Conservation (phyloP, 2,329 filamentous ascomycete species). For the Drechslerella stenobrocha region DNA sequence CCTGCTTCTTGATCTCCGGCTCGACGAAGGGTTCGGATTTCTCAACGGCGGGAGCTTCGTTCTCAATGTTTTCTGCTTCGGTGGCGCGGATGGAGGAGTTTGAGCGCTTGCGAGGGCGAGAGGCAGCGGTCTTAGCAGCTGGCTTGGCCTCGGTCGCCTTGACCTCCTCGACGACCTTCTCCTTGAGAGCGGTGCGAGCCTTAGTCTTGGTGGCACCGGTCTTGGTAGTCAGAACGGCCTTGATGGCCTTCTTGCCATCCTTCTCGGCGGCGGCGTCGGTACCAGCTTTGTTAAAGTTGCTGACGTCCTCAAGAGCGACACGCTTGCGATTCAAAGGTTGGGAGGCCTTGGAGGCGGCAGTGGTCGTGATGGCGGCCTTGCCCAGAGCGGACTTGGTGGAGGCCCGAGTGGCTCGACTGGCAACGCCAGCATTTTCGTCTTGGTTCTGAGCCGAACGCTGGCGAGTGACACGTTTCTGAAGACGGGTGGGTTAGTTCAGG, state of each 20-base stretch:
- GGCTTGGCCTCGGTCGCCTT: conserved; percentile 70
- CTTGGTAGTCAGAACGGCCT: conserved; percentile 70
- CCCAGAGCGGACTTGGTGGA: conserved; percentile 29
- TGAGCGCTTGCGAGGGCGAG: conserved; percentile 51
- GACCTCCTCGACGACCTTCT: conserved; percentile 62
- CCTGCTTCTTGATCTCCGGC: conserved; percentile 44
- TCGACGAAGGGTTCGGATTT: conserved; percentile 55
- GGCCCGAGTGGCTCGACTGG: conserved; percentile 45
- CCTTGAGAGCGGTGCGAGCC: conserved; percentile 60
- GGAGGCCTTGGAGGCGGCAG: conserved; percentile 60
- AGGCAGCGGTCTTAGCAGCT: conserved; percentile 53
- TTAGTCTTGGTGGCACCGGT: conserved; percentile 61
- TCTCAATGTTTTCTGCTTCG: conserved; percentile 50
- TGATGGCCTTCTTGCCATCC: conserved; percentile 69
- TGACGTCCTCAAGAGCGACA: conserved; percentile 86
- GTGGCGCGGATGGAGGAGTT: conserved; percentile 36
- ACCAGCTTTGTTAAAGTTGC: conserved; percentile 85
- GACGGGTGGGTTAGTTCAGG: not conserved
- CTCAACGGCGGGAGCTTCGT: conserved; percentile 50
- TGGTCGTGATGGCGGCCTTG: conserved; percentile 22
- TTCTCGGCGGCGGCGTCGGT: conserved; percentile 63
- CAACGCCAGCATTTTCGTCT: conserved; percentile 44
- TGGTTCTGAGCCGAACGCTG: conserved; percentile 39
- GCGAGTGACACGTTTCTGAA: conserved; percentile 46
- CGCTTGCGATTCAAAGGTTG: conserved; percentile 69